A percentile compares a stretch with the other conserved stretches of the same genome.
phyloP scores from a whole-genome alignment of 495 filamentous ascomycete genomes.

The Thozetella sp. region DNA sequence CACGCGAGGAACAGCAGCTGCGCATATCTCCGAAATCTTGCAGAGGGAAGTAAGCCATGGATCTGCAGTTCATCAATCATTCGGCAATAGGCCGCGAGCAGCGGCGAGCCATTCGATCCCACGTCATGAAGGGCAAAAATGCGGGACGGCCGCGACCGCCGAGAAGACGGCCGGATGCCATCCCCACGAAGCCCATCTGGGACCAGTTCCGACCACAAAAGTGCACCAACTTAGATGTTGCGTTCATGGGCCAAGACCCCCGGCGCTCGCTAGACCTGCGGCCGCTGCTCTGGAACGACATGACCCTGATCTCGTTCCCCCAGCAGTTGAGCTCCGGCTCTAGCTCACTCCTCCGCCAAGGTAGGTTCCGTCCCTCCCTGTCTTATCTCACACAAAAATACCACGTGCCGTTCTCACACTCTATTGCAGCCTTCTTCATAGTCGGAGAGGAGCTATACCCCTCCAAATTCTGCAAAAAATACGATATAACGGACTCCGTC shows the following conservation, averaged over 20 bases:
- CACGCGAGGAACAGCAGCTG: no score
- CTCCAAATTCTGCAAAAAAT: constrained; percentile 1
- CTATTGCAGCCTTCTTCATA: background rate
- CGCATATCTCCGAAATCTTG: no score
- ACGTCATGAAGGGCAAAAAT: constrained; percentile 9
- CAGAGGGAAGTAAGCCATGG: no score
- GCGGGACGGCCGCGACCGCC: constrained; percentile 3
- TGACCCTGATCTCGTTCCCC: constrained; percentile 4
- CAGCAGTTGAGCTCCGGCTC: constrained; percentile 3
- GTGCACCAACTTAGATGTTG: background rate
- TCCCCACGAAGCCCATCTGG: background rate
- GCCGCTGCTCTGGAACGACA: constrained; percentile 1
- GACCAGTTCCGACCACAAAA: background rate
- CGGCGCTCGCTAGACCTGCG: background rate
- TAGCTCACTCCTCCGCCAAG: background rate
- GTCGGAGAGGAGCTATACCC: constrained; percentile 3
- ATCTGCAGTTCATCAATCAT: constrained; percentile 7
- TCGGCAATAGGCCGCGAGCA: background rate
- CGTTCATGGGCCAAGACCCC: background rate
- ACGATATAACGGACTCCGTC: constrained; percentile 9
- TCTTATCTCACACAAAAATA: no score
- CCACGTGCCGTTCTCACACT: background rate
- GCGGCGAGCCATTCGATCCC: constrained; percentile 4
- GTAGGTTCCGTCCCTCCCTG: background rate
- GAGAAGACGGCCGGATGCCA: background rate